Evolutionary conservation across 306 rosid genomes (phyloP).

Genomic region (Dalbergia oliveri): DNA sequence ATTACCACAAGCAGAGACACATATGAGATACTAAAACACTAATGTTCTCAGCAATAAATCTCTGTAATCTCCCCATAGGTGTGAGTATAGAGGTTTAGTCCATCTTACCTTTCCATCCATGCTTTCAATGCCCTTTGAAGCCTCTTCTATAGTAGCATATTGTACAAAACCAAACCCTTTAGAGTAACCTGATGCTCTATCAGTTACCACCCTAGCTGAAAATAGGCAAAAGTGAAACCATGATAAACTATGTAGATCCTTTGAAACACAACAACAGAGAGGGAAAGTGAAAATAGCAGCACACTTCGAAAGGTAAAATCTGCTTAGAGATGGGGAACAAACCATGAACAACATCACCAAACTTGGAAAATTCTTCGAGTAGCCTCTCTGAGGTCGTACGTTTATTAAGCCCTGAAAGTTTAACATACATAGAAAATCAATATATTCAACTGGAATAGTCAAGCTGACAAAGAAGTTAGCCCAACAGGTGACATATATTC

Average conservation of each 20-base stretch:
- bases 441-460: constrained; percentile 12
- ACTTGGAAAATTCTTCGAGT: constrained; percentile 72
- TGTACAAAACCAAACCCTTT: constrained; percentile 94
- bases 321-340: constrained; percentile 11
- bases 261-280: not conserved
- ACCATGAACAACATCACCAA: constrained; percentile 91
- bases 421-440: not conserved
- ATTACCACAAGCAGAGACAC: constrained; percentile 1
- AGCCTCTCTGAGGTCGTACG: constrained; percentile 86
- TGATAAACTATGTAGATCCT: not conserved
- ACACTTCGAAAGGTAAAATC: constrained; percentile 20
- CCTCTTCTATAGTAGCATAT: constrained; percentile 81
- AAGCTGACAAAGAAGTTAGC: not conserved
- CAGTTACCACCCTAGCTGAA: constrained; percentile 92
- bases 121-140: constrained; percentile 86
- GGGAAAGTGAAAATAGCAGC: not conserved
- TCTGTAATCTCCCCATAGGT: not conserved
- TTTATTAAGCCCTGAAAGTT: constrained; percentile 83
- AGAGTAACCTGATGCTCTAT: constrained; percentile 84
- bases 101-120: constrained; percentile 92
- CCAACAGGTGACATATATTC: not conserved
- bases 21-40: not conserved
- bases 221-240: constrained; percentile 27
- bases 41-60: constrained; percentile 28
- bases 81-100: not conserved